phyloP scores from a whole-genome alignment of 257 asterid species.

The Coffea canephora region DNA sequence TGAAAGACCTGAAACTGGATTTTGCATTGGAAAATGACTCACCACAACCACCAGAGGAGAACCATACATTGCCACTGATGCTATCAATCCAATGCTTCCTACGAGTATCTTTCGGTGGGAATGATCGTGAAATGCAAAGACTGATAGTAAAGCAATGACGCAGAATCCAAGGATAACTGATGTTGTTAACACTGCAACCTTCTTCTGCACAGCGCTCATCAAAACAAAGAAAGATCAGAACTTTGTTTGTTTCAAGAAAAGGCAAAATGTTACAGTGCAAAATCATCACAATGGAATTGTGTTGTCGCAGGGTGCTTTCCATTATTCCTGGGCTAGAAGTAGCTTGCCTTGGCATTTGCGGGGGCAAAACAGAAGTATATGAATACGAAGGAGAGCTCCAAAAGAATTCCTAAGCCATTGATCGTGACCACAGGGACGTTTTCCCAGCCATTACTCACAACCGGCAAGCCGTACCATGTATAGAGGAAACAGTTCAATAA shows the following conservation, averaged over 20 bases:
- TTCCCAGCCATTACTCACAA: conserved; percentile 72
- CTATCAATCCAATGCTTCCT: conserved; percentile 70
- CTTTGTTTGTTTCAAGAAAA: background rate
- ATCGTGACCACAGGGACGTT: conserved; percentile 62
- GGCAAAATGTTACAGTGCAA: too few relatives aligned
- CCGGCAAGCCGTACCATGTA: conserved; percentile 83
- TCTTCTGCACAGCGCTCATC: conserved; percentile 43
- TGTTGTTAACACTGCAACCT: conserved; percentile 35
- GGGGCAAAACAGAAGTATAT: conserved; percentile 53
- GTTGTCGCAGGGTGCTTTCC: too few relatives aligned
- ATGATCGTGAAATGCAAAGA: conserved; percentile 47
- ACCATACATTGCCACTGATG: conserved; percentile 70
- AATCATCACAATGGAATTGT: too few relatives aligned
- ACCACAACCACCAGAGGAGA: conserved; percentile 75
- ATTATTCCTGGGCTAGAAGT: background rate
- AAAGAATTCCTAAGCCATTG: conserved; percentile 64
- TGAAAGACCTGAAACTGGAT: too few relatives aligned
- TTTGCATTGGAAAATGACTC: conserved; percentile 17
- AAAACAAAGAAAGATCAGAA: background rate
- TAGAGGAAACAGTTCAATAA: conserved; percentile 60
- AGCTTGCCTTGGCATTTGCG: conserved; percentile 49
- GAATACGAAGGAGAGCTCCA: conserved; percentile 60
- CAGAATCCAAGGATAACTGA: conserved; percentile 36
- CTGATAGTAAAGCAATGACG: conserved; percentile 40
- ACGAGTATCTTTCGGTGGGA: conserved; percentile 59